Conservation (phyloP, 768 basidiomycete species). For the Leccinum incarnatum region DNA sequence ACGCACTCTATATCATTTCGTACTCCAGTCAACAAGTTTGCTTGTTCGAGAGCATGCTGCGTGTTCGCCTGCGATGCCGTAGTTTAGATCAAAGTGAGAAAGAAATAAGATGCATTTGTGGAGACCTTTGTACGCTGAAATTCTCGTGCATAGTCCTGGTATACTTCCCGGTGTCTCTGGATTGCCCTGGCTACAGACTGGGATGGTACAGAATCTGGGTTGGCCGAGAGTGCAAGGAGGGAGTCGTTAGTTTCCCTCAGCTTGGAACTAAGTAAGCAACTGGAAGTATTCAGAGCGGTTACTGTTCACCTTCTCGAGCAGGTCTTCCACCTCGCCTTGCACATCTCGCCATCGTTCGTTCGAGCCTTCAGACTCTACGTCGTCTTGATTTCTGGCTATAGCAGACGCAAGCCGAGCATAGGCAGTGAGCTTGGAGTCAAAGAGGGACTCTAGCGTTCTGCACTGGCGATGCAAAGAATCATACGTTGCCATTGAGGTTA, state of each 20-base stretch:
- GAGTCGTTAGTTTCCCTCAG: slow-evolving; percentile 86
- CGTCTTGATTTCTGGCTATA: slow-evolving; percentile 50
- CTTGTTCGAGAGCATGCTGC: slow-evolving; percentile 78
- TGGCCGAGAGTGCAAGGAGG: slow-evolving; percentile 62
- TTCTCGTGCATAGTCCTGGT: slow-evolving; percentile 85
- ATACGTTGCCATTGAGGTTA: slow-evolving; percentile 63
- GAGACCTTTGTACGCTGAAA: slow-evolving; percentile 80
- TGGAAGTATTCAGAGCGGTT: not conserved
- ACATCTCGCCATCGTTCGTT: slow-evolving; percentile 76
- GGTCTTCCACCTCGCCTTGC: slow-evolving; percentile 82
- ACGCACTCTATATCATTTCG: slow-evolving; percentile 94
- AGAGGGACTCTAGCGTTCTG: slow-evolving; percentile 88
- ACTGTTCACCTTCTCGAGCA: slow-evolving; percentile 73
- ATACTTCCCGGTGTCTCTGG: slow-evolving; percentile 86
- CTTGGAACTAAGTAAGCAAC: slow-evolving; percentile 40
- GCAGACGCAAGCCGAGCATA: slow-evolving; percentile 84
- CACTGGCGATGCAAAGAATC: slow-evolving; percentile 90
- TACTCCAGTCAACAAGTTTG: slow-evolving; percentile 85
- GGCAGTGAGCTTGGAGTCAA: slow-evolving; percentile 86
- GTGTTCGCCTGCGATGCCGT: slow-evolving; percentile 62
- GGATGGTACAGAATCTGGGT: slow-evolving; percentile 64
- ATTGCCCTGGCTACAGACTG: slow-evolving; percentile 86
- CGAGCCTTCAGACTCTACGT: slow-evolving; percentile 69
- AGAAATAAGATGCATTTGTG: not conserved
- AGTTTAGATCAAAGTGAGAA: not conserved